These are phyloP conservation scores for Gliomastix tumulicola DNA, from an alignment of 2,329 filamentous ascomycete species.

Conservation along the genomic window DNA sequence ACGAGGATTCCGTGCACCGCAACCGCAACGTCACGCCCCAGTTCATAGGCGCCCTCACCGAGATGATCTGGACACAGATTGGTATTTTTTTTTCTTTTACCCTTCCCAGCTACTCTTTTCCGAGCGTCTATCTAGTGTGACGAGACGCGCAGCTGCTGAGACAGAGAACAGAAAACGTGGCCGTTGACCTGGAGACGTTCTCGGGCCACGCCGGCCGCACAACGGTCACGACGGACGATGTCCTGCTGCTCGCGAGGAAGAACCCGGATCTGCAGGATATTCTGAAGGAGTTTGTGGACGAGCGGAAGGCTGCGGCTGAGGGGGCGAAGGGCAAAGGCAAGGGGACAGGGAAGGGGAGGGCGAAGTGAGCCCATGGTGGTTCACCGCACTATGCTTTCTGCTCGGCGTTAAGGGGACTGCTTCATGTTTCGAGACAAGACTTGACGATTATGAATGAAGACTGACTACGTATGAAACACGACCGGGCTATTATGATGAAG, in stretches of 20 bases:
- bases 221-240: slow-evolving; percentile 78
- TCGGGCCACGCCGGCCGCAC: slow-evolving; percentile 72
- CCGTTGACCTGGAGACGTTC: slow-evolving; percentile 48
- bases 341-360: slow-evolving; percentile 20
- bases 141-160: neutral
- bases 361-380: slow-evolving; percentile 3
- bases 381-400: too few species aligned
- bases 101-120: too few species aligned
- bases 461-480: too few species aligned
- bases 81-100: slow-evolving; percentile 37
- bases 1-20: slow-evolving; percentile 59
- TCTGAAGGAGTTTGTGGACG: slow-evolving; percentile 62
- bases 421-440: too few species aligned
- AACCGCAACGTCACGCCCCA: slow-evolving; percentile 83
- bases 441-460: too few species aligned
- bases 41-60: slow-evolving; percentile 80
- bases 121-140: too few species aligned
- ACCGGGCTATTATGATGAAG: too few species aligned
- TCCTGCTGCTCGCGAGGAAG: slow-evolving; percentile 76
- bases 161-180: slow-evolving; percentile 40
- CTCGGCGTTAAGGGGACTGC: too few species aligned
- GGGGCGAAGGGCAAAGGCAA: slow-evolving; percentile 15
- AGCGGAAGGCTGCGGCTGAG: slow-evolving; percentile 38
- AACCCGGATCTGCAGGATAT: slow-evolving; percentile 80
- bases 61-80: slow-evolving; percentile 82